These are phyloP conservation scores for Boletus rubropictus DNA, from an alignment of 768 basidiomycete genomes.

Conservation along the genomic window DNA sequence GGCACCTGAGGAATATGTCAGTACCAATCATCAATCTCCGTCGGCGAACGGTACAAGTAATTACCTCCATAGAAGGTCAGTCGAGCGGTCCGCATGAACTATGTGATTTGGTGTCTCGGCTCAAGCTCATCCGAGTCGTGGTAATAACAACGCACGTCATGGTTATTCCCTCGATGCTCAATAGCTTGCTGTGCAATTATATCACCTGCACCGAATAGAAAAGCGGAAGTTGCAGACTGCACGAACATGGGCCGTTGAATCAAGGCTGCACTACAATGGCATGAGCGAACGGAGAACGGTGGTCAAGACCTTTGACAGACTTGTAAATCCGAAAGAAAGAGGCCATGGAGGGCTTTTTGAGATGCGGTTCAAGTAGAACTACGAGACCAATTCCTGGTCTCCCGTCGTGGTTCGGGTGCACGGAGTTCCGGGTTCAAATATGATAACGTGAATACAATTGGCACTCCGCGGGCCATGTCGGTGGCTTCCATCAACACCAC, in stretches of 20 bases:
- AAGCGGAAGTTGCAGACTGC: conserved; percentile 58
- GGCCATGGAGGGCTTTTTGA: conserved; percentile 32
- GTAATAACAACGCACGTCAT: conserved; percentile 54
- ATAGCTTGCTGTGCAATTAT: conserved; percentile 82
- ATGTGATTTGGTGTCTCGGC: neutral
- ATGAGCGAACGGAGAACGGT: conserved; percentile 1
- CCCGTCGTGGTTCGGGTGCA: neutral
- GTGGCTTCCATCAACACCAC: no score
- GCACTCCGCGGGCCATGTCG: no score
- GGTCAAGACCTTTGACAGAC: conserved; percentile 19
- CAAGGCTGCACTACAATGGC: conserved; percentile 44
- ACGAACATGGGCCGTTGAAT: conserved; percentile 53
- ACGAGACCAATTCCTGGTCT: neutral
- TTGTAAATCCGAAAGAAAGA: conserved; percentile 42
- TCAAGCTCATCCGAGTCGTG: neutral
- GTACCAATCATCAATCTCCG: neutral
- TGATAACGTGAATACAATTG: neutral
- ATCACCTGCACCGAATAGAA: conserved; percentile 72
- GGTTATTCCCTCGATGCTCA: conserved; percentile 62
- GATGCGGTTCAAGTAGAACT: neutral
- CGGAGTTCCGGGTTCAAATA: neutral
- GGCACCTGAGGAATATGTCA: conserved; percentile 36
- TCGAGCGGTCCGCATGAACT: conserved; percentile 59
- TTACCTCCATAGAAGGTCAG: conserved; percentile 70
- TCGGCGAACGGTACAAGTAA: neutral